Conservation (phyloP, 441 rosid genomes). For the Adansonia madagascariensis region DNA sequence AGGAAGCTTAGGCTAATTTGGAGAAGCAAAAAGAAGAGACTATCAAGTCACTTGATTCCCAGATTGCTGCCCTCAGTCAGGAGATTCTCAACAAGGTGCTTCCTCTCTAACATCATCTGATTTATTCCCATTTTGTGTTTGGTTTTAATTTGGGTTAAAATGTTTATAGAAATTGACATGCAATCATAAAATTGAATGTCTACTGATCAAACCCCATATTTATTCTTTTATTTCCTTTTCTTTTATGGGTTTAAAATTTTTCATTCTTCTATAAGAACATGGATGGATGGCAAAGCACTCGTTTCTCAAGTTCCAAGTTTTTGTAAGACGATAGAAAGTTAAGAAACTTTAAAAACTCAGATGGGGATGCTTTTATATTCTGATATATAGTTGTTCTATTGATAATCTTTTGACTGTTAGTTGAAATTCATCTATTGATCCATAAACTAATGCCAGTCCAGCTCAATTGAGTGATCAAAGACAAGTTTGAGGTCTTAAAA, state of each 20-base stretch:
- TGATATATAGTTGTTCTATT: neutral
- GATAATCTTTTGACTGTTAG: neutral
- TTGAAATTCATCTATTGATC: neutral
- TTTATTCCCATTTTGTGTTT: neutral
- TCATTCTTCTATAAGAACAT: neutral
- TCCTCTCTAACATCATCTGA: conserved; percentile 45
- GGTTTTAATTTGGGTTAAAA: neutral
- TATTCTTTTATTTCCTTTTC: neutral
- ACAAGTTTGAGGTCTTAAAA: neutral
- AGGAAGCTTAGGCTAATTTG: conserved; percentile 65
- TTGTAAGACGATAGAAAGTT: neutral
- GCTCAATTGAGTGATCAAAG: neutral
- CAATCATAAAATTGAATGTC: neutral
- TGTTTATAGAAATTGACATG: neutral
- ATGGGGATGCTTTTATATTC: neutral
- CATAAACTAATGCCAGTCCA: neutral
- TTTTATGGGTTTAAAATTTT: neutral
- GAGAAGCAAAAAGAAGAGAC: conserved; percentile 88
- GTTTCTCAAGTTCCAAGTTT: neutral
- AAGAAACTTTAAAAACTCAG: neutral
- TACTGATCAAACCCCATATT: neutral
- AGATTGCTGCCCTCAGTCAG: conserved; percentile 73
- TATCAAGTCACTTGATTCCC: conserved; percentile 70
- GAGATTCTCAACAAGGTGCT: conserved; percentile 91
- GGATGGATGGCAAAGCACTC: neutral